Conservation (phyloP, 345 rosid genomes). For the Alliaria petiolata region DNA sequence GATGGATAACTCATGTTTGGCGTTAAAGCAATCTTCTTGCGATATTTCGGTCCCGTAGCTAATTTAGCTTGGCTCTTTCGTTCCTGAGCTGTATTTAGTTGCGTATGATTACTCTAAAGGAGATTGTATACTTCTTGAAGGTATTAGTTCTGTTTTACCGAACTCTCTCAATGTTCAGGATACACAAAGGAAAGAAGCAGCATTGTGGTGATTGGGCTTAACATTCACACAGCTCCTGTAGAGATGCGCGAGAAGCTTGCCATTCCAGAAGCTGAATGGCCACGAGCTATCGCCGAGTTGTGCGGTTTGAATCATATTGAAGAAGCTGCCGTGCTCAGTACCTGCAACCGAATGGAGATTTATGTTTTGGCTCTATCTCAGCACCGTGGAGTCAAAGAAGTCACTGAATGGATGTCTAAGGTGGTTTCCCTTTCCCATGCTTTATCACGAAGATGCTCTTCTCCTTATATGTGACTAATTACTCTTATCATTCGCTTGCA, state of each 20-base stretch:
- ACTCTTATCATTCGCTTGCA: background rate
- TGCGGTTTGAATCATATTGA: conserved; percentile 85
- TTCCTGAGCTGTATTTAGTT: background rate
- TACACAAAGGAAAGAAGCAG: conserved; percentile 72
- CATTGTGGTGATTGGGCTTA: conserved; percentile 68
- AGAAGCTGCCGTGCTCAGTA: conserved; percentile 80
- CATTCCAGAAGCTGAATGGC: conserved; percentile 84
- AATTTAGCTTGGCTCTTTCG: background rate
- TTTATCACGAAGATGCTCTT: background rate
- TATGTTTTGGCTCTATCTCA: conserved; percentile 68
- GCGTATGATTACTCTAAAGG: background rate
- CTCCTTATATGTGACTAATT: background rate
- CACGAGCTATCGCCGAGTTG: conserved; percentile 64
- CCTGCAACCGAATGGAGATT: conserved; percentile 77
- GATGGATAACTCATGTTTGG: background rate
- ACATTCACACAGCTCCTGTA: conserved; percentile 62
- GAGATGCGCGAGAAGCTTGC: conserved; percentile 80
- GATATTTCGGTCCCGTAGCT: background rate
- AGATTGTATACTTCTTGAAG: background rate
- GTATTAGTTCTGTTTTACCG: background rate
- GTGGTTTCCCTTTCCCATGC: conserved; percentile 32
- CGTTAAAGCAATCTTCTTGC: conserved; percentile 8
- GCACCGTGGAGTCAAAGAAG: conserved; percentile 82
- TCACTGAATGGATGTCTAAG: conserved; percentile 88
- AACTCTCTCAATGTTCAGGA: conserved; percentile 33